These are phyloP conservation scores for Russula sp. DNA, from an alignment of 768 basidiomycete genomes.

Conservation along the genomic window DNA sequence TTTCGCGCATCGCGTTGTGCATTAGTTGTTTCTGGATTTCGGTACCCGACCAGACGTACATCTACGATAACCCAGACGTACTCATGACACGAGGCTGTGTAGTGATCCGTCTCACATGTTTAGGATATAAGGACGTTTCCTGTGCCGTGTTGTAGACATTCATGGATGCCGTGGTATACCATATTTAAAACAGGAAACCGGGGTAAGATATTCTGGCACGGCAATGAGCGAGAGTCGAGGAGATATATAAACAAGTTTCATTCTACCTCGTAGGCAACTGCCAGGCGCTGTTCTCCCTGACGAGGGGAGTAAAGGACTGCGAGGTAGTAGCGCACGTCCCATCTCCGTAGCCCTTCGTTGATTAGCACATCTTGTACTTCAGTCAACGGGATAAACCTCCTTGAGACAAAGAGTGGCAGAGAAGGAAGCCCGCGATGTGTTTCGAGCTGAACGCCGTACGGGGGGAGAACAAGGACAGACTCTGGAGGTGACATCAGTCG, in stretches of 20 bases:
- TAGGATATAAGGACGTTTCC: conserved; percentile 13
- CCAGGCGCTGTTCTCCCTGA: conserved; percentile 38
- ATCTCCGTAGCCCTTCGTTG: conserved; percentile 68
- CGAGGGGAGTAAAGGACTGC: conserved; percentile 44
- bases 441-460: conserved; percentile 73
- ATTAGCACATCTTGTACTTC: conserved; percentile 61
- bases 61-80: neutral
- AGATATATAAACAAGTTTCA: conserved; percentile 16
- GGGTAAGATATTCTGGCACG: conserved; percentile 60
- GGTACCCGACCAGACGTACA: neutral
- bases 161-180: conserved; percentile 61
- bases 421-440: conserved; percentile 57
- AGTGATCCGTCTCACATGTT: conserved; percentile 14
- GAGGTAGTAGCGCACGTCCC: conserved; percentile 71
- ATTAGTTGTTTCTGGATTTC: conserved; percentile 1
- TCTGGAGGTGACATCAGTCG: conserved; percentile 43
- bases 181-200: conserved; percentile 56
- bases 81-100: neutral
- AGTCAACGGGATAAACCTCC: conserved; percentile 59
- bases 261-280: conserved; percentile 61
- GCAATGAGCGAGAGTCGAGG: conserved; percentile 5
- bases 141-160: conserved; percentile 33
- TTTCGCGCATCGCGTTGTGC: conserved; percentile 29
- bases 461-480: conserved; percentile 63
- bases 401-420: conserved; percentile 36